Base-by-base conservation (phyloP, 257 asterid species). In the Penstemon barbatus region DNA sequence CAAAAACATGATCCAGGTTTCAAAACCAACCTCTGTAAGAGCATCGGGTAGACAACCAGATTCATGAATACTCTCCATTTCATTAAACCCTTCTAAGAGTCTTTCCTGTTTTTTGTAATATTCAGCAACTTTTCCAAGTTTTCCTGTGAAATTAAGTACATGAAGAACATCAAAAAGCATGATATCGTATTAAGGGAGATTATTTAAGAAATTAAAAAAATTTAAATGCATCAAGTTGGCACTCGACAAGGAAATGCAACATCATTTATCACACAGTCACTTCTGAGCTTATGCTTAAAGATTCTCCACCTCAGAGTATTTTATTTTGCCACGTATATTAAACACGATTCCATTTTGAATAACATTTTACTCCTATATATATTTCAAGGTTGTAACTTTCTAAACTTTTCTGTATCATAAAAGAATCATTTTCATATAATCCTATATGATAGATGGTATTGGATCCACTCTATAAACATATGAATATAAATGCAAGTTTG, bases 21-120 rank as follows among this genome's bases (percentile, higher is more conserved):
- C 43, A 38, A 43, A 69, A 72, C 71, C 66, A 72, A 91, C 97
- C 96, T 89, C 92, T 25, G 91, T 70, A 55, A 74, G 86, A 65
- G 78, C 71, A 75, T 75, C 91, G 3, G 95, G 83, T 70, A 83
- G 33, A 75, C 68, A 69, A 45, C 98, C 96, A 25, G 81, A 70
- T 73, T 83, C 97, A 70, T 84, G 83, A 13, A 92, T 78, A 49
- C 75, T 71, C 71, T 89, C 97, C 98, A 92, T 89, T 80, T 89
- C 97, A 71, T 72, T 92, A 81, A 79, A 89, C 48, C 92, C 92
- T 77, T 84, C 84, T 3, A 92, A 83, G 57, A 92, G 89, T 54
- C 86, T 81, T 75, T 86, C 89, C 76, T 89, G 97, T 69, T 81
- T 80, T 81, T 89, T 75, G 87, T 92, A 92, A 75, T 92, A 92